Conservation (phyloP, 2,329 filamentous ascomycete genomes). For the Pseudocercospora ulei region DNA sequence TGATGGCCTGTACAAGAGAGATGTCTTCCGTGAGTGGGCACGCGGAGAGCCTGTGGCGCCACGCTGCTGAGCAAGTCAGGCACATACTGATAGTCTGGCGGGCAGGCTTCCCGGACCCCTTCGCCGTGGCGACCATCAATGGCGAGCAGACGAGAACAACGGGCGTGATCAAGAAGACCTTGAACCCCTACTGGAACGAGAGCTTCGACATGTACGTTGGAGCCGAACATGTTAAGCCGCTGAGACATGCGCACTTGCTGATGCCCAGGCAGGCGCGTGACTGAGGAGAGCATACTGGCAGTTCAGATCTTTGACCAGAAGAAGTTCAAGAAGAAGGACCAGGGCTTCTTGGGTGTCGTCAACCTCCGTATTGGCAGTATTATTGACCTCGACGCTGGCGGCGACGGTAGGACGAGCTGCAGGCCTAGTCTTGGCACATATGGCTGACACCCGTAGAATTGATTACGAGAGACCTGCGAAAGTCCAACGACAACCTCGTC, state of each 20-base stretch:
- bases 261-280: slow-evolving; percentile 57
- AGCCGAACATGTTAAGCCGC: slow-evolving; percentile 4
- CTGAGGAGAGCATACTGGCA: slow-evolving; percentile 90
- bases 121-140: slow-evolving; percentile 91
- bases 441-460: slow-evolving; percentile 54
- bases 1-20: slow-evolving; percentile 95
- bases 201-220: slow-evolving; percentile 83
- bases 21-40: slow-evolving; percentile 81
- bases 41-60: slow-evolving; percentile 7
- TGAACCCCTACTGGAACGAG: slow-evolving; percentile 99
- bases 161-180: slow-evolving; percentile 86
- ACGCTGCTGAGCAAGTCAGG: slow-evolving; percentile 7
- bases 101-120: slow-evolving; percentile 89
- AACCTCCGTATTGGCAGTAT: slow-evolving; percentile 93
- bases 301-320: slow-evolving; percentile 99
- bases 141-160: slow-evolving; percentile 99
- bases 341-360: slow-evolving; percentile 94
- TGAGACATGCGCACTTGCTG: slow-evolving; percentile 7
- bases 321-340: slow-evolving; percentile 99
- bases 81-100: slow-evolving; percentile 18
- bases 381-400: slow-evolving; percentile 77
- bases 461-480: slow-evolving; percentile 94
- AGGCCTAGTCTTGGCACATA: slow-evolving; percentile 1
- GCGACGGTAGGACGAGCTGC: slow-evolving; percentile 61
- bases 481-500: slow-evolving; percentile 94